phyloP scores from a whole-genome alignment of 805 yeast genomes.

The Helenozyma baotianmanensis region DNA sequence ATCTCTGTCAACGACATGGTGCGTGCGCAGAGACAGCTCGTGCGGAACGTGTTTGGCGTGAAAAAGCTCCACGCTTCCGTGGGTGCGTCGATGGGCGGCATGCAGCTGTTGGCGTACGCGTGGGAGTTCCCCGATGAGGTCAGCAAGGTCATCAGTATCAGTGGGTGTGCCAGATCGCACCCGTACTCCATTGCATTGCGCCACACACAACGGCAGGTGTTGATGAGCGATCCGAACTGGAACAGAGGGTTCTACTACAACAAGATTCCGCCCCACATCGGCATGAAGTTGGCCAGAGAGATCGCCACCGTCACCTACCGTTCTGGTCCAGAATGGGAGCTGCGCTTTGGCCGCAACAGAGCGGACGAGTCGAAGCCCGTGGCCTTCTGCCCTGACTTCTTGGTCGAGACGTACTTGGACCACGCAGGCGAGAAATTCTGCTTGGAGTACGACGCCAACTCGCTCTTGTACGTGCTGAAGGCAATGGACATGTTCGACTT shows the following conservation, averaged over 20 bases:
- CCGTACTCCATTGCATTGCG: slow-evolving; percentile 93
- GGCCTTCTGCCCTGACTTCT: slow-evolving; percentile 87
- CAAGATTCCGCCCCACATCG: slow-evolving; percentile 81
- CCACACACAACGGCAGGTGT: slow-evolving; percentile 86
- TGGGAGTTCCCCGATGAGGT: slow-evolving; percentile 78
- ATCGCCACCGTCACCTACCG: slow-evolving; percentile 92
- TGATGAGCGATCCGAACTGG: slow-evolving; percentile 96
- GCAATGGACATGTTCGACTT: slow-evolving; percentile 94
- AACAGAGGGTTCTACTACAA: slow-evolving; percentile 84
- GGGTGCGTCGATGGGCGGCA: slow-evolving; percentile 98
- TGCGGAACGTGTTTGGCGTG: slow-evolving; percentile 60
- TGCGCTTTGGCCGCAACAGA: slow-evolving; percentile 82
- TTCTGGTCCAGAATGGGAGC: slow-evolving; percentile 97
- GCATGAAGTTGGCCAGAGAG: slow-evolving; percentile 91
- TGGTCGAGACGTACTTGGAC: slow-evolving; percentile 88
- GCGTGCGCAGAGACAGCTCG: slow-evolving; percentile 73
- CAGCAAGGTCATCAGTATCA: slow-evolving; percentile 67
- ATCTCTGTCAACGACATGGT: slow-evolving; percentile 86
- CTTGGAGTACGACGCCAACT: slow-evolving; percentile 85
- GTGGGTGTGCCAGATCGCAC: slow-evolving; percentile 92
- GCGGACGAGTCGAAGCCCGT: slow-evolving; percentile 76
- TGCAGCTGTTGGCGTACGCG: slow-evolving; percentile 89
- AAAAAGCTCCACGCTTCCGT: slow-evolving; percentile 67
- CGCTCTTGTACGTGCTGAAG: slow-evolving; percentile 79
- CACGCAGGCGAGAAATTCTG: slow-evolving; percentile 96